Percentiles rank a stretch among this genome's conserved stretches.
phyloP scores from a whole-genome alignment of 2,329 filamentous ascomycete species.

The Zymoseptoria passerinii region DNA sequence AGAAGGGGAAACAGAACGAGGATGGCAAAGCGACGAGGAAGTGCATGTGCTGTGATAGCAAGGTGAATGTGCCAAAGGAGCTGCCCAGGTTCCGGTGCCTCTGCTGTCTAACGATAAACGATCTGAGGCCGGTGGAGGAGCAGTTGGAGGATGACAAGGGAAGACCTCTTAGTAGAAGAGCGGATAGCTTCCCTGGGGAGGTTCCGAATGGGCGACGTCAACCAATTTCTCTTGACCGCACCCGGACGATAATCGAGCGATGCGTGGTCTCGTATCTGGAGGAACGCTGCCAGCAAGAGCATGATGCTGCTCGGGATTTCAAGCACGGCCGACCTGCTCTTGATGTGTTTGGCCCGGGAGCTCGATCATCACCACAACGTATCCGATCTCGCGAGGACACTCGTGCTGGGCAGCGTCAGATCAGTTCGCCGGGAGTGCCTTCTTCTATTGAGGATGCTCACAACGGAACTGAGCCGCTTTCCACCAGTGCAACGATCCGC shows the following conservation, averaged over 20 bases:
- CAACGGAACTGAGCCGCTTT: background rate
- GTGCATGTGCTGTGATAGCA: constrained; percentile 79
- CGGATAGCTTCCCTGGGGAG: constrained; percentile 13
- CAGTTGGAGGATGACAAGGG: constrained; percentile 15
- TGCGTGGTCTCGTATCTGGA: constrained; percentile 46
- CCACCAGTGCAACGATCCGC: constrained; percentile 18
- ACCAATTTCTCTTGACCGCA: constrained; percentile 53
- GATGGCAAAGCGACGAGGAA: constrained; percentile 57
- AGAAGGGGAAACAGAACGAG: constrained; percentile 28
- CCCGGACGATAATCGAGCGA: constrained; percentile 48
- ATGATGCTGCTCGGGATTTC: background rate
- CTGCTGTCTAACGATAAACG: constrained; percentile 77
- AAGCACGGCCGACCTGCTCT: constrained; percentile 3
- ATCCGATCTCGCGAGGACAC: constrained; percentile 1
- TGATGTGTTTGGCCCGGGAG: constrained; percentile 10
- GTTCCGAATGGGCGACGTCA: constrained; percentile 13
- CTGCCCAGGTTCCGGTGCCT: constrained; percentile 71
- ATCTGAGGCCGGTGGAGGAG: constrained; percentile 43
- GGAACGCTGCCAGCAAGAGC: constrained; percentile 19
- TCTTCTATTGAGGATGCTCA: constrained; percentile 1
- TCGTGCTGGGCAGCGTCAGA: constrained; percentile 8
- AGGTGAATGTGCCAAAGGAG: constrained; percentile 69
- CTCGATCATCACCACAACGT: constrained; percentile 1
- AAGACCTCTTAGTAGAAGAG: constrained; percentile 9
- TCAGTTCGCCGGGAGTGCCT: constrained; percentile 20